phyloP scores from a whole-genome alignment of 768 basidiomycete genomes.

The Pisolithus tinctorius region DNA sequence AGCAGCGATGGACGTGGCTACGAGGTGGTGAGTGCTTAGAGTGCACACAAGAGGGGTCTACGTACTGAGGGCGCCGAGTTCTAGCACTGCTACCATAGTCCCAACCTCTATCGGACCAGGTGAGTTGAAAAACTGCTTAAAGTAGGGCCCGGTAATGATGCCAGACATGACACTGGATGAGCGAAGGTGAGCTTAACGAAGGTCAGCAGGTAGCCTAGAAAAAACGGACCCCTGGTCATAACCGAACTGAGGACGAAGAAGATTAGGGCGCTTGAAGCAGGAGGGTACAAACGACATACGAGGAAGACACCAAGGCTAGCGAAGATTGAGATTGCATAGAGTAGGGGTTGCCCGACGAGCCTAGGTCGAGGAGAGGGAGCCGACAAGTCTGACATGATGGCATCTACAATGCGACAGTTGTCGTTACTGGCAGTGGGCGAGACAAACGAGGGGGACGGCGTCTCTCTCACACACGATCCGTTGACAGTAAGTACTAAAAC shows the following conservation, averaged over 20 bases:
- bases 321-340: conserved; percentile 76
- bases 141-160: conserved; percentile 83
- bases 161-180: conserved; percentile 75
- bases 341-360: conserved; percentile 72
- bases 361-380: conserved; percentile 31
- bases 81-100: conserved; percentile 94
- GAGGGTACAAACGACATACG: conserved; percentile 36
- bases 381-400: conserved; percentile 42
- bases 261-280: conserved; percentile 2
- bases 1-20: conserved; percentile 85
- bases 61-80: conserved; percentile 86
- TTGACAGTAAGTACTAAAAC: neutral
- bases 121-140: conserved; percentile 73
- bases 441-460: conserved; percentile 4
- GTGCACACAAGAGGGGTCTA: conserved; percentile 2
- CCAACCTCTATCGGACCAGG: conserved; percentile 72
- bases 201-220: neutral
- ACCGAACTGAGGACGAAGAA: conserved; percentile 48
- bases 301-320: conserved; percentile 83
- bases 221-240: conserved; percentile 74
- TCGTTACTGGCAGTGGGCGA: neutral
- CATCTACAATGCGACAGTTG: conserved; percentile 30
- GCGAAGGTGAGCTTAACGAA: conserved; percentile 1
- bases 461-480: neutral
- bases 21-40: neutral